These are phyloP conservation scores for Sarocladium oryzae DNA, from an alignment of 2,329 filamentous ascomycete species.

Conservation along the genomic window DNA sequence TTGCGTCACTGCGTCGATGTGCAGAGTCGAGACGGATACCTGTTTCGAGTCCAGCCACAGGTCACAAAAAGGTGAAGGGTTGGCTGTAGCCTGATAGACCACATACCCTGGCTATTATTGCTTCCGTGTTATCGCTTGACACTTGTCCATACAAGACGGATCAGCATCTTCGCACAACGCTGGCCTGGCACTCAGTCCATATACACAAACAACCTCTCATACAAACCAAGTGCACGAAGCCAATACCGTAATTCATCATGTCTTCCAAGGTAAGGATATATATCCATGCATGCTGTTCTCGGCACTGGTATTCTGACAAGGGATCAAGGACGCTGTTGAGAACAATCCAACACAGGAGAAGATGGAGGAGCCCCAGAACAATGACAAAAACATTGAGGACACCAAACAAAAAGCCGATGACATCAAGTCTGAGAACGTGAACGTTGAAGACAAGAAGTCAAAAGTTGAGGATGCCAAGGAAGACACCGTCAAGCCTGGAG, in stretches of 20 bases:
- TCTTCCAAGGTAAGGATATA: constrained; percentile 6
- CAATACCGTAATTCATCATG: constrained; percentile 3
- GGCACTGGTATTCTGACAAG: no score
- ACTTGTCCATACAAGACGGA: neutral
- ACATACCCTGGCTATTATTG: neutral
- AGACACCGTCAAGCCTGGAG: constrained; percentile 11
- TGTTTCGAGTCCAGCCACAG: constrained; percentile 4
- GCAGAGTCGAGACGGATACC: neutral
- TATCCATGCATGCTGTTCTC: no score
- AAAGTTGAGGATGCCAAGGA: constrained; percentile 8
- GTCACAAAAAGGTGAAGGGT: constrained; percentile 1
- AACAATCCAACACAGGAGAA: constrained; percentile 5
- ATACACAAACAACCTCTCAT: no score
- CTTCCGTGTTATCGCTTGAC: neutral
- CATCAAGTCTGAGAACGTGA: constrained; percentile 4
- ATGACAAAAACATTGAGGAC: constrained; percentile 3
- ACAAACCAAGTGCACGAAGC: no score
- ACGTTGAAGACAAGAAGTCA: constrained; percentile 3
- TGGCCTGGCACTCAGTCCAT: no score
- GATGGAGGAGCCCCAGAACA: constrained; percentile 4
- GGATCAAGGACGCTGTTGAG: constrained; percentile 3
- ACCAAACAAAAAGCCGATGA: neutral
- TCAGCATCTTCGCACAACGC: neutral
- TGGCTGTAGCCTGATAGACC: neutral
- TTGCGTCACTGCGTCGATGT: constrained; percentile 2